Evolutionary conservation across 202 grass and related monocot species (phyloP).

Genomic region (Eragrostis tef): DNA sequence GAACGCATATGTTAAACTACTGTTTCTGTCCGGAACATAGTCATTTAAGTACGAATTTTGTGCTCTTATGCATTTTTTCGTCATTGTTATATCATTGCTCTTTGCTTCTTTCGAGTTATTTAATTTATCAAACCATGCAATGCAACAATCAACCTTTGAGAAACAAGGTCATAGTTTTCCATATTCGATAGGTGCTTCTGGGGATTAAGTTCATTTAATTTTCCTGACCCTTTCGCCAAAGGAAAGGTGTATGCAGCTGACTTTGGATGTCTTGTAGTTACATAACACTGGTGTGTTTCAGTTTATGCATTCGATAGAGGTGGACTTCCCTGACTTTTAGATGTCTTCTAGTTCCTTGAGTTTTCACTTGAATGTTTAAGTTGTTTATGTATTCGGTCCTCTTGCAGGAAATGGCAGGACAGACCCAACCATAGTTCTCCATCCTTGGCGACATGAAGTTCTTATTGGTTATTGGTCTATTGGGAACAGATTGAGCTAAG

Average conservation of each 20-base stretch:
- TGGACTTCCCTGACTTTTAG: background rate
- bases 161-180: background rate
- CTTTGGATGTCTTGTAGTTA: background rate
- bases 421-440: slow-evolving; percentile 33
- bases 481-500: slow-evolving; percentile 1
- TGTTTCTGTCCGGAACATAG: slow-evolving; percentile 10
- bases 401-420: slow-evolving; percentile 59
- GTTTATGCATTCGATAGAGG: slow-evolving; percentile 2
- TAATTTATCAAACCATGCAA: background rate
- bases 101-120: slow-evolving; percentile 7
- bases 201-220: slow-evolving; percentile 21
- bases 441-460: slow-evolving; percentile 49
- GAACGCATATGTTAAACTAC: slow-evolving; percentile 8
- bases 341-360: background rate
- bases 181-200: slow-evolving; percentile 32
- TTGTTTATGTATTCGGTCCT: slow-evolving; percentile 45
- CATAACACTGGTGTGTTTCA: background rate
- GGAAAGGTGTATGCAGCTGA: background rate
- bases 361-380: slow-evolving; percentile 23
- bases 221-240: slow-evolving; percentile 7
- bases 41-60: slow-evolving; percentile 3
- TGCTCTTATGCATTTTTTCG: slow-evolving; percentile 6
- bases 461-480: slow-evolving; percentile 16
- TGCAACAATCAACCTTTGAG: background rate
- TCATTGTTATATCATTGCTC: slow-evolving; percentile 6